phyloP scores from a whole-genome alignment of 2,329 filamentous ascomycete species.

The Colletotrichum sp. region DNA sequence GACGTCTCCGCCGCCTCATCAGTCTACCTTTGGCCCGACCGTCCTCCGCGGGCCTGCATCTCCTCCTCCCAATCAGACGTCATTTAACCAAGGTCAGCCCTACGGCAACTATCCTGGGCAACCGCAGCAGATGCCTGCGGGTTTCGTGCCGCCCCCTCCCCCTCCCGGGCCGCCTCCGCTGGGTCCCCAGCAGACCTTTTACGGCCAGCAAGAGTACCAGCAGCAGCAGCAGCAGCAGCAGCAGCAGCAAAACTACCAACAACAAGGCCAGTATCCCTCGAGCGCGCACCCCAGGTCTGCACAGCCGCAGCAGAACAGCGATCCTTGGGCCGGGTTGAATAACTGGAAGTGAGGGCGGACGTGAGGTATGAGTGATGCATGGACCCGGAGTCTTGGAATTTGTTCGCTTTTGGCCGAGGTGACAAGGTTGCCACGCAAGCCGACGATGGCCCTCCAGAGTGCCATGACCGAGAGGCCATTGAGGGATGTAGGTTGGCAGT shows the following conservation, averaged over 20 bases:
- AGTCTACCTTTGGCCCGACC: conserved; percentile 53
- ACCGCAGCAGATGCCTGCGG: conserved; percentile 50
- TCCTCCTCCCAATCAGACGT: conserved; percentile 63
- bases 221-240: conserved; percentile 36
- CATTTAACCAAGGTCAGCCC: conserved; percentile 43
- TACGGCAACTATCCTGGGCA: conserved; percentile 35
- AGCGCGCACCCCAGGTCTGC: conserved; percentile 33
- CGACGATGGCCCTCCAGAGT: background rate
- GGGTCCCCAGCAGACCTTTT: conserved; percentile 67
- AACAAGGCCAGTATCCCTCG: conserved; percentile 29
- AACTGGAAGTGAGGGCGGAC: conserved; percentile 51
- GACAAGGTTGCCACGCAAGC: background rate
- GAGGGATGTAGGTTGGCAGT: background rate
- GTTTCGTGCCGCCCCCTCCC: conserved; percentile 68
- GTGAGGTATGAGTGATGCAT: background rate
- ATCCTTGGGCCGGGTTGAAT: conserved; percentile 59
- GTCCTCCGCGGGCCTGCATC: conserved; percentile 50
- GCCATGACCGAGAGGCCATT: background rate
- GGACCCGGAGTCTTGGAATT: background rate
- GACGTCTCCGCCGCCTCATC: conserved; percentile 68
- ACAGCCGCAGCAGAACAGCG: conserved; percentile 45
- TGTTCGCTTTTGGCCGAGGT: background rate
- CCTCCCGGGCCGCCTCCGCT: conserved; percentile 67
- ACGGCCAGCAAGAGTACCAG: conserved; percentile 40
- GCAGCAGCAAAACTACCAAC: conserved; percentile 29